Conservation (phyloP, 208 protist genomes). For the Herpetomonas samuelpessoai region DNA sequence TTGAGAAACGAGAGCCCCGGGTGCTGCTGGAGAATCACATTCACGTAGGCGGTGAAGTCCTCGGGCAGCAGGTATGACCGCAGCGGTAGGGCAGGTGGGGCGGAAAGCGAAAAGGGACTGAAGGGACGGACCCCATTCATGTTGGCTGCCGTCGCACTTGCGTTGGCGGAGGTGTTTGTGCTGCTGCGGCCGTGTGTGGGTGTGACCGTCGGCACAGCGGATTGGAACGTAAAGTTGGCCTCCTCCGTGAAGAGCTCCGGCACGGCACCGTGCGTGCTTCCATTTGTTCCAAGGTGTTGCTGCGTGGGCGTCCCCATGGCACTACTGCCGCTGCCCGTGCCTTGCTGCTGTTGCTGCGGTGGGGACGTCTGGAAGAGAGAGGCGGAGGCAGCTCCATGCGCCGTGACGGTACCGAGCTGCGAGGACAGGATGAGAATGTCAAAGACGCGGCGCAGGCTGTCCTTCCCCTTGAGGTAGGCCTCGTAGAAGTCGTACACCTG, state of each 20-base stretch:
- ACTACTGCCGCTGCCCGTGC: neutral
- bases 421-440: slow-evolving; percentile 75
- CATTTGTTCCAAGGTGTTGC: no score
- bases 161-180: neutral
- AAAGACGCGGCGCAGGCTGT: slow-evolving; percentile 73
- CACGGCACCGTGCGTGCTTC: neutral
- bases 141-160: neutral
- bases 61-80: slow-evolving; percentile 53
- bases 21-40: slow-evolving; percentile 82
- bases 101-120: neutral
- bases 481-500: slow-evolving; percentile 83
- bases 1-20: slow-evolving; percentile 93
- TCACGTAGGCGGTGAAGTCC: slow-evolving; percentile 81
- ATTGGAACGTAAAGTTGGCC: neutral
- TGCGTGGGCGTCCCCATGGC: neutral
- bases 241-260: neutral
- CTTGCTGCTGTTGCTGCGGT: no score
- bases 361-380: no score
- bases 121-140: slow-evolving; percentile 2
- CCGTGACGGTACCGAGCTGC: slow-evolving; percentile 1
- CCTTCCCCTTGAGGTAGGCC: slow-evolving; percentile 54
- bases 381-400: no score
- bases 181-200: neutral
- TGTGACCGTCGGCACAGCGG: neutral
- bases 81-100: slow-evolving; percentile 10